These are phyloP conservation scores for Solanum piurae DNA, from an alignment of 257 asterid genomes.

Conservation along the genomic window DNA sequence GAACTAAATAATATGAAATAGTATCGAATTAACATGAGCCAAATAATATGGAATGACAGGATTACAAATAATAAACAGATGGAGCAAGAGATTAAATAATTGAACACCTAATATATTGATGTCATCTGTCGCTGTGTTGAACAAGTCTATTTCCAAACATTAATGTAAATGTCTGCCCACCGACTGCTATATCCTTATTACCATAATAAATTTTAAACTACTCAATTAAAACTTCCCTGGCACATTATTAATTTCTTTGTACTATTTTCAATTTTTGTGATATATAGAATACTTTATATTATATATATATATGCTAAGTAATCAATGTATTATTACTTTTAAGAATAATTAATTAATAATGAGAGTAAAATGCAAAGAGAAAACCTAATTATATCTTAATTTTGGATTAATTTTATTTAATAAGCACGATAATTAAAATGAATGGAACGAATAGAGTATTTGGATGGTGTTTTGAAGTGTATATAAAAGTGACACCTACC, in stretches of 20 bases:
- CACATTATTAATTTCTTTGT: neutral
- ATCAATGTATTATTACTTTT: too few species aligned
- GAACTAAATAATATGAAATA: too few species aligned
- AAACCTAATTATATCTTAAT: neutral
- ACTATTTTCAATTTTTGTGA: neutral
- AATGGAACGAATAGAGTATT: neutral
- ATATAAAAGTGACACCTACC: neutral
- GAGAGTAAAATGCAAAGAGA: neutral
- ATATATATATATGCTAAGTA: neutral
- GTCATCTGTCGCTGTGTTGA: neutral
- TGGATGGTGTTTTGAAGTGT: neutral
- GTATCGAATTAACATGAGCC: too few species aligned
- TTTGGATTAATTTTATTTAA: neutral
- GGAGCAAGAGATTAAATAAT: neutral
- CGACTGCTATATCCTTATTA: constrained; percentile 6
- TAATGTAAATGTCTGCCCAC: constrained; percentile 5
- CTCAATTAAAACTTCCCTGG: neutral
- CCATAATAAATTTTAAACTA: neutral
- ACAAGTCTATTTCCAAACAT: neutral
- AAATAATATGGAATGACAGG: neutral
- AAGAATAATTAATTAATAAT: neutral
- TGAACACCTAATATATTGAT: neutral
- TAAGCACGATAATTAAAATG: neutral
- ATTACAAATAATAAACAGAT: neutral
- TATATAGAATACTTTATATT: neutral